Percentiles rank a stretch among this genome's conserved stretches.
phyloP scores from a whole-genome alignment of 2,329 filamentous ascomycete species.

The Helotiales sp. region DNA sequence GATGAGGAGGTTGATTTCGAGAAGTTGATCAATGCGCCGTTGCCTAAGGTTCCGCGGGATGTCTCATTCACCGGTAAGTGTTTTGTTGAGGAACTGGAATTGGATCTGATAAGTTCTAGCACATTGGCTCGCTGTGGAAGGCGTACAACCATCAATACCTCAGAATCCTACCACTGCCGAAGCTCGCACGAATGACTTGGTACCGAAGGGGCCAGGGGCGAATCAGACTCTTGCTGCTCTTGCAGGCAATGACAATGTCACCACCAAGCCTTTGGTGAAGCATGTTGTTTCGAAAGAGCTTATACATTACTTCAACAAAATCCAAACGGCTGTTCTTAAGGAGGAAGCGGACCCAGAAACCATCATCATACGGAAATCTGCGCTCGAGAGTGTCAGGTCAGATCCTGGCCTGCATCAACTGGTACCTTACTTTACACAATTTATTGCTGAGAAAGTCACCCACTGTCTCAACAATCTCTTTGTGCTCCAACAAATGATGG shows the following conservation, averaged over 20 bases:
- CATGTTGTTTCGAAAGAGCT: constrained; percentile 95
- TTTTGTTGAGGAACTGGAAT: not conserved
- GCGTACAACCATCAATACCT: constrained; percentile 92
- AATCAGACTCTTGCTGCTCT: constrained; percentile 83
- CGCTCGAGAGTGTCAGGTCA: constrained; percentile 78
- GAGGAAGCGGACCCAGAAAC: constrained; percentile 80
- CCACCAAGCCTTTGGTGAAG: constrained; percentile 88
- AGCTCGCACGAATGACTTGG: constrained; percentile 77
- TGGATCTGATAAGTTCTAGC: constrained; percentile 49
- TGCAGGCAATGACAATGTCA: constrained; percentile 78
- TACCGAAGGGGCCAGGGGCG: constrained; percentile 86
- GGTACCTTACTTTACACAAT: constrained; percentile 94
- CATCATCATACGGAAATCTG: constrained; percentile 73
- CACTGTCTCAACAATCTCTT: constrained; percentile 91
- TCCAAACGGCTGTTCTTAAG: constrained; percentile 84
- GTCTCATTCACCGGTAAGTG: constrained; percentile 81
- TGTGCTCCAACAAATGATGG: constrained; percentile 88
- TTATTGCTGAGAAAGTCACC: constrained; percentile 93
- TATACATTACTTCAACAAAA: constrained; percentile 95
- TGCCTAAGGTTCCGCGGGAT: constrained; percentile 93
- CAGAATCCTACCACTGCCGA: constrained; percentile 92
- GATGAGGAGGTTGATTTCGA: constrained; percentile 99
- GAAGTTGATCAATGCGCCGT: constrained; percentile 93
- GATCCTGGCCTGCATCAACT: constrained; percentile 95
- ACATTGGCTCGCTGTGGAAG: constrained; percentile 97